Base-by-base conservation (phyloP, 2,329 filamentous ascomycete genomes). In the Sclerotinia glacialis region DNA sequence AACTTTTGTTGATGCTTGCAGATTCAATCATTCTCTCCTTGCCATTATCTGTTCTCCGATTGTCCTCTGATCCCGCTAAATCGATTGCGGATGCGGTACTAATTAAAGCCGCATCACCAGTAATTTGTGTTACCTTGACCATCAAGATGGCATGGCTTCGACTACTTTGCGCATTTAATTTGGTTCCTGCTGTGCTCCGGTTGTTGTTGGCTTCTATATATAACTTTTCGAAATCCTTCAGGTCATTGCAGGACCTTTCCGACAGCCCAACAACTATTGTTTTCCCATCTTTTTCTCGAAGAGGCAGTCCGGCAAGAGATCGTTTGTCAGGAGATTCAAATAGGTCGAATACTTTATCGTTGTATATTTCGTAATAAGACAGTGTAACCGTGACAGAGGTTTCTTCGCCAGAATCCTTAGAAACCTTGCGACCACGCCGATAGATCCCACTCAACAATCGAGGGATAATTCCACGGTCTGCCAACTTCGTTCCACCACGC, bases 331-430 rank as follows among this genome's bases (percentile, higher is more conserved):
- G 90, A 0, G 92, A 83, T 76, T 97, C 91, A 71, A 97, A 92
- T 42, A 97, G 81, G 76, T 97, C 93, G 74, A 89, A 97, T 26
- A 97, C 93, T 76, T 94, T 94, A 80, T 97, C 93, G 77, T 96
- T 97, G 79, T 97, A 97, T 71, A 97, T 97, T 77, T 97, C 93
- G 79, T 96, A 97, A 79, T 97, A 97, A 37, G 91, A 93, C 74
- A 97, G 83, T 16, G 86, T 83, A 21, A 97, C 91, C 11, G 86
- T 81, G 28, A 96, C 91, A 2, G 81, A 83, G 0, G 89, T 93
- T 62, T 86, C 81, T 14, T 88, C 91, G 5, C 83, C 82, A 2
- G 88, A 85, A 74, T 96, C 93, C 78, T 94, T 95, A 71, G 86
- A 85, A 23, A 95, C 88, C 81, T 96, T 96, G 78, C 92, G 91